Evolutionary conservation across 116 monocot species (phyloP).

Genomic region (Iris pallida): DNA sequence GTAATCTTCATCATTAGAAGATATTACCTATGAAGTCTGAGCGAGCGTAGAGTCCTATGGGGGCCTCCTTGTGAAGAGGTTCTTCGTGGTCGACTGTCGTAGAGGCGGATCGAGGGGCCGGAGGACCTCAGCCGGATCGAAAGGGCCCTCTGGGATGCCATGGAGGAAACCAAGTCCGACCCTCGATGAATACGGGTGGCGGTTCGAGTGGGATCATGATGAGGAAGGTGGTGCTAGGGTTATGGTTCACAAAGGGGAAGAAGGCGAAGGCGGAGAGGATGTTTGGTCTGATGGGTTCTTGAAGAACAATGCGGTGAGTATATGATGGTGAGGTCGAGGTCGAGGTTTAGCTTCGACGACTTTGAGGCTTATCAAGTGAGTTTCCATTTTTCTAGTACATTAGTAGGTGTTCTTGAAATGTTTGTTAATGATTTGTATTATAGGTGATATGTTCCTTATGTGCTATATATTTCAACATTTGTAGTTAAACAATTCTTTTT

Average conservation of each 20-base stretch:
- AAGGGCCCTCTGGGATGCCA: conserved; percentile 16
- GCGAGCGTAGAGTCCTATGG: conserved; percentile 28
- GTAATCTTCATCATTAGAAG: no score
- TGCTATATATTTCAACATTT: background rate
- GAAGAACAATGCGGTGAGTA: conserved; percentile 37
- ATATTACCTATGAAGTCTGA: no score
- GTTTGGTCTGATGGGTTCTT: conserved; percentile 30
- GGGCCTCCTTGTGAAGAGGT: conserved; percentile 20
- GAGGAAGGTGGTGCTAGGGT: conserved; percentile 8
- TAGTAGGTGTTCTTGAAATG: no score
- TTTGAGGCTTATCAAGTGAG: conserved; percentile 40
- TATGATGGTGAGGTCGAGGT: conserved; percentile 31
- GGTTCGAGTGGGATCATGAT: conserved; percentile 13
- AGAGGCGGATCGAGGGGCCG: conserved; percentile 20
- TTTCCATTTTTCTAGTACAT: no score
- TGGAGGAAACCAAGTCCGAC: background rate
- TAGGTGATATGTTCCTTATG: conserved; percentile 40
- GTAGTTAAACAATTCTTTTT: background rate
- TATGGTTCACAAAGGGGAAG: background rate
- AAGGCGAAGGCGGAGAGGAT: conserved; percentile 27
- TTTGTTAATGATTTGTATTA: no score
- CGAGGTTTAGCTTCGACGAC: conserved; percentile 35
- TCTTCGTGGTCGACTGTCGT: conserved; percentile 32
- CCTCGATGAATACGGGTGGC: background rate
- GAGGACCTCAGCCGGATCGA: conserved; percentile 18